phyloP scores from a whole-genome alignment of 2,329 filamentous ascomycete species.

The Orbilia quercus region DNA sequence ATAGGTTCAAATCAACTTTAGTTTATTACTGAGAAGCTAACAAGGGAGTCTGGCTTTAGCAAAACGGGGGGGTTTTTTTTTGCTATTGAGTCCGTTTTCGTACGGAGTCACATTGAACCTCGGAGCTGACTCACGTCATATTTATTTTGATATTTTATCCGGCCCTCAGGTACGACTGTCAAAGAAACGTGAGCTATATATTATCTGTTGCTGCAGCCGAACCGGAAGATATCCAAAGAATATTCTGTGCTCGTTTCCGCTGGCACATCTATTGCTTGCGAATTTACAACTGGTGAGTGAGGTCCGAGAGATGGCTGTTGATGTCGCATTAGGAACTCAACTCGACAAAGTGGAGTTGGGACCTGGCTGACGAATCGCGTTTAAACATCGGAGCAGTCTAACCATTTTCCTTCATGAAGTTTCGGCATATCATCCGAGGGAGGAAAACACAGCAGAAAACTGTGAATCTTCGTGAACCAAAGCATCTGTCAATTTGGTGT shows the following conservation, averaged over 20 bases:
- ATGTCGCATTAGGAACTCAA: slow-evolving; percentile 16
- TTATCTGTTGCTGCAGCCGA: neutral
- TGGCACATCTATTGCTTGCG: neutral
- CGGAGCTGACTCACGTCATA: slow-evolving; percentile 47
- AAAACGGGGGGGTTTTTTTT: slow-evolving; percentile 15
- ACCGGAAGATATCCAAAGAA: neutral
- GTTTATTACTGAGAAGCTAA: slow-evolving; percentile 31
- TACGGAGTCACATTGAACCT: slow-evolving; percentile 31
- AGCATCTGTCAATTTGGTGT: neutral
- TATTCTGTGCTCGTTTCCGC: neutral
- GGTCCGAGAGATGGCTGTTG: slow-evolving; percentile 2
- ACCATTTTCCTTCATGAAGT: slow-evolving; percentile 8
- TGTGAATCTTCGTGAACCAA: slow-evolving; percentile 5
- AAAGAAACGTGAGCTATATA: slow-evolving; percentile 31
- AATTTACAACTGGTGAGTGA: slow-evolving; percentile 27
- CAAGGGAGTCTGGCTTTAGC: slow-evolving; percentile 20
- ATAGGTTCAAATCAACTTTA: slow-evolving; percentile 20
- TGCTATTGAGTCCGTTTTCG: slow-evolving; percentile 17
- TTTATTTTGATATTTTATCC: slow-evolving; percentile 44
- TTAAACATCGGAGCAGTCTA: slow-evolving; percentile 4
- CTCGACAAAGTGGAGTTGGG: slow-evolving; percentile 10
- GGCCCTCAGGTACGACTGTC: slow-evolving; percentile 21
- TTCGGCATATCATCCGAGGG: slow-evolving; percentile 26
- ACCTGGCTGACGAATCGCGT: slow-evolving; percentile 33
- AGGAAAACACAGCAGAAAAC: neutral